Percentiles rank a stretch among this genome's conserved stretches.
Evolutionary conservation across 495 filamentous ascomycete genomes (phyloP).

Genomic region (Astrocystis sublimbata): DNA sequence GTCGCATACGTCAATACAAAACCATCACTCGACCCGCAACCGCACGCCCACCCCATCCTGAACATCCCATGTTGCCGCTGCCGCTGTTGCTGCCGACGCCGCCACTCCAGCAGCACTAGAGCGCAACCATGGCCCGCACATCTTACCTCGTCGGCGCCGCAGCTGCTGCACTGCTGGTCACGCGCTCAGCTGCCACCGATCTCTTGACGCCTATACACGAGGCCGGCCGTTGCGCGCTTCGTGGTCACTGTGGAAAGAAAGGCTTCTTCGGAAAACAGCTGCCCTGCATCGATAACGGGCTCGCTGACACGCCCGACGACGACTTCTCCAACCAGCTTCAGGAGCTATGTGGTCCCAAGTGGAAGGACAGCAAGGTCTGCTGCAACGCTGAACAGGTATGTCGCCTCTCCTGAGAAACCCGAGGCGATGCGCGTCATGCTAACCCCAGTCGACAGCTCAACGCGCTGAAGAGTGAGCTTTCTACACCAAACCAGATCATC

Average conservation of each 20-base stretch:
- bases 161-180: slow-evolving; percentile 37
- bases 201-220: slow-evolving; percentile 69
- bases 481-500: slow-evolving; percentile 85
- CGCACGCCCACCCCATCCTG: no score
- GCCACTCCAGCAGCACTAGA: slow-evolving; percentile 16
- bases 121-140: slow-evolving; percentile 32
- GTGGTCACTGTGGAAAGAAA: slow-evolving; percentile 87
- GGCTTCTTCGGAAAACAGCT: slow-evolving; percentile 83
- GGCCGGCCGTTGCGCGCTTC: slow-evolving; percentile 84
- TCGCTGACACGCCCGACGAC: slow-evolving; percentile 70
- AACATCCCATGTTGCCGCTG: slow-evolving; percentile 15
- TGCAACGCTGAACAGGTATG: slow-evolving; percentile 78
- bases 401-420: neutral
- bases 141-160: slow-evolving; percentile 35
- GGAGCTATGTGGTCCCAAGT: slow-evolving; percentile 82
- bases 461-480: slow-evolving; percentile 74
- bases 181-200: slow-evolving; percentile 34
- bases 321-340: slow-evolving; percentile 73
- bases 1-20: neutral
- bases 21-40: neutral
- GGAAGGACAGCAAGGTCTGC: slow-evolving; percentile 80
- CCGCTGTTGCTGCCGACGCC: slow-evolving; percentile 4
- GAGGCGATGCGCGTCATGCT: slow-evolving; percentile 19
- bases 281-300: slow-evolving; percentile 90
- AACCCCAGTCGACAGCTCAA: slow-evolving; percentile 58